These are phyloP conservation scores for Oryza brachyantha DNA, from an alignment of 176 grass and related monocot genomes.

Conservation along the genomic window DNA sequence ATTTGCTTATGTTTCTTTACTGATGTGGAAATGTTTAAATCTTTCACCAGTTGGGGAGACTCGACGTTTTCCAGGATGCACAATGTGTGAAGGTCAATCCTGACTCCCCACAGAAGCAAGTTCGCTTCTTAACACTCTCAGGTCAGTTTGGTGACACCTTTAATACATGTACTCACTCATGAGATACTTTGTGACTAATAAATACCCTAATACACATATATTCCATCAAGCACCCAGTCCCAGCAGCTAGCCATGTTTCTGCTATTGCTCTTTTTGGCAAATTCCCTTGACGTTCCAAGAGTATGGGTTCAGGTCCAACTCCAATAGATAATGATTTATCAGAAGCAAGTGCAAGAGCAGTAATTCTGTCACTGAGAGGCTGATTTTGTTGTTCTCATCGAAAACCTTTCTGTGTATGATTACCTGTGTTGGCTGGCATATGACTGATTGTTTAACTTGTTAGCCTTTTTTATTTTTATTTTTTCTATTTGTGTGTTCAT, in stretches of 20 bases:
- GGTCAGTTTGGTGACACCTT: slow-evolving; percentile 32
- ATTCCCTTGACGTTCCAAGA: background rate
- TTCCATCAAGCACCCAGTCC: background rate
- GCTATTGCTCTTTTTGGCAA: background rate
- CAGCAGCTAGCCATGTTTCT: background rate
- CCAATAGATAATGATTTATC: background rate
- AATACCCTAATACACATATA: background rate
- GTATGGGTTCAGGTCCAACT: background rate
- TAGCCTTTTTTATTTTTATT: no score
- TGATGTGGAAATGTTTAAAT: background rate
- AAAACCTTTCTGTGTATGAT: no score
- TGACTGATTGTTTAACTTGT: background rate
- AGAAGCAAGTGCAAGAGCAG: background rate
- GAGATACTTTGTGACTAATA: background rate
- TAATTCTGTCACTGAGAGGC: background rate
- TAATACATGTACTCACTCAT: background rate
- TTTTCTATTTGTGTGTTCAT: no score
- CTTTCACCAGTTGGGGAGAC: slow-evolving; percentile 51
- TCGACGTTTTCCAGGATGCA: slow-evolving; percentile 60
- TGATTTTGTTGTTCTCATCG: background rate
- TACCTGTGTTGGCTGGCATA: background rate
- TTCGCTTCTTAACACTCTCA: slow-evolving; percentile 75
- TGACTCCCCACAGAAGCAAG: slow-evolving; percentile 93
- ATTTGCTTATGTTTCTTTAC: background rate
- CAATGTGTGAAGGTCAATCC: slow-evolving; percentile 88